These are phyloP conservation scores for Colletotrichum incanum DNA, from an alignment of 2,329 filamentous ascomycete genomes.

Conservation along the genomic window DNA sequence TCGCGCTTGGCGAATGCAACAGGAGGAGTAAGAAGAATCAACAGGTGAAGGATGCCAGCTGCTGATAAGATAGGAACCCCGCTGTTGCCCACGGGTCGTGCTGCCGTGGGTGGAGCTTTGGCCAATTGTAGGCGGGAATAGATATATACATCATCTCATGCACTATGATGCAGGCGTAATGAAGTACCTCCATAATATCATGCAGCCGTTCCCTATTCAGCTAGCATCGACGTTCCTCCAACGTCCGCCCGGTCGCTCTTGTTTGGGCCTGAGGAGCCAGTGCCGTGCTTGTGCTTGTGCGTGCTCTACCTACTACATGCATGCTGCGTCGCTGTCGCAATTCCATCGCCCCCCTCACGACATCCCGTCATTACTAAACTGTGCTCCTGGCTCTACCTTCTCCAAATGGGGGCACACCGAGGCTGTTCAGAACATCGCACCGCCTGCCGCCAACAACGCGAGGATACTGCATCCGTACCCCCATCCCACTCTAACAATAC, in stretches of 20 bases:
- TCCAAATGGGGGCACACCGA: slow-evolving; percentile 28
- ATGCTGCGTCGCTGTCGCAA: slow-evolving; percentile 38
- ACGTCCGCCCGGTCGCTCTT: slow-evolving; percentile 6
- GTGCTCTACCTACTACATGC: background rate
- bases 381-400: slow-evolving; percentile 9
- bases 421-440: slow-evolving; percentile 26
- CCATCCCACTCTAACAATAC: background rate
- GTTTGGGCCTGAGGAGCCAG: slow-evolving; percentile 2
- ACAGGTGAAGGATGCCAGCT: background rate
- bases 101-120: slow-evolving; percentile 10
- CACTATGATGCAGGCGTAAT: rapidly evolving
- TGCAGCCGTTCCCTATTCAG: slow-evolving; percentile 3
- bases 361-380: slow-evolving; percentile 35
- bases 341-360: slow-evolving; percentile 32
- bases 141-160: background rate
- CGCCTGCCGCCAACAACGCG: slow-evolving; percentile 12
- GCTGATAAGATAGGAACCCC: slow-evolving; percentile 23
- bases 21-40: slow-evolving; percentile 4
- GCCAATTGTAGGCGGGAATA: background rate
- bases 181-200: slow-evolving; percentile 3
- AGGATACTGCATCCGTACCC: background rate
- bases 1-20: slow-evolving; percentile 32
- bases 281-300: slow-evolving; percentile 5
- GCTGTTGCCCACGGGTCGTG: slow-evolving; percentile 13
- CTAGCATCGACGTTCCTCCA: slow-evolving; percentile 27